Evolutionary conservation across 352 stramenopile species (phyloP), one percentile per base, ranked within the genome.

Genomic region (Phytophthora podocarpi): DNA sequence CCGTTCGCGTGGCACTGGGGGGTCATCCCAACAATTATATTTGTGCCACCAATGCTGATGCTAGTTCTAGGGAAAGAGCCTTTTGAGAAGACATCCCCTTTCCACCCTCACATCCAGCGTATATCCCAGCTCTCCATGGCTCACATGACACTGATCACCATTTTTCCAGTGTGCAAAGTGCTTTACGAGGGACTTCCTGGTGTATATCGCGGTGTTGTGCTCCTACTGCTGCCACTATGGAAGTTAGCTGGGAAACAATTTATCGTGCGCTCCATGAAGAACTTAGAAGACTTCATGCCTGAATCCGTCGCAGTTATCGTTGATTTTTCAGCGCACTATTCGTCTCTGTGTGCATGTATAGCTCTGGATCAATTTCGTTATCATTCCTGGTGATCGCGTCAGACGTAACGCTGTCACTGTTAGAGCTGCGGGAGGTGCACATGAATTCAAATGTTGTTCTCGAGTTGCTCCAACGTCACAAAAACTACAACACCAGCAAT

Each of bases 271-370:
- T 37, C 32, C 32, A 30, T 42, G 21, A 30, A 16, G 5, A 34
- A 51, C 5, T 32, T 51, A 4, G 28, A 60, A 42, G 39, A 60
- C 16, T 42, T 60, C 6, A 27, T 50, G 40, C 51, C 48, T 15
- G 46, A 40, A 28, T 43, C 28, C 2, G 40, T 64, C n/a, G 46
- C 40, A 31, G 18, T 64, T 23, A 42, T 45, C 12, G 37, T 64
- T 8, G 36, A 64, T 41, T 64, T 31, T 64, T 64, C 21, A 46
- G 50, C 32, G 21, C 37, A 30, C 36, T 64, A 1, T 64, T 57
- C 20, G 23, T 56, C 12, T 57, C 37, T 21, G 55, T 64, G 18
- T 64, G 55, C 34, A 54, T 64, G 26, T 50, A 52, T 16, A 64
- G 42, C 30, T 41, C 55, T 3, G 34, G 45, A 16, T 52, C 55